These are phyloP conservation scores for Naganishia kalamii DNA, from an alignment of 768 basidiomycete species.

Conservation along the genomic window DNA sequence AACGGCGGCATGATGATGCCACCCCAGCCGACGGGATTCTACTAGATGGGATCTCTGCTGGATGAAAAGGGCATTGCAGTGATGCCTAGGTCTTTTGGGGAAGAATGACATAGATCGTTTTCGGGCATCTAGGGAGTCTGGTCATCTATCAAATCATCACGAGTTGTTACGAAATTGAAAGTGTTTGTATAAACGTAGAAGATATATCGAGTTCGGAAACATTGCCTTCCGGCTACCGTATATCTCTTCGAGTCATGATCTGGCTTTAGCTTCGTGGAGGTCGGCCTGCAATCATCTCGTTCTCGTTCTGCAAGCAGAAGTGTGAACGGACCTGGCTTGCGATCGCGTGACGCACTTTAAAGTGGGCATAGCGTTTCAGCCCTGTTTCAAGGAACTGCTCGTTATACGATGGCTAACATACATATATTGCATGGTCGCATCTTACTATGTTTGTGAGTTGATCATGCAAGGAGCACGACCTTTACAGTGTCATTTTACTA, in stretches of 20 bases:
- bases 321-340: too few relatives aligned
- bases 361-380: too few relatives aligned
- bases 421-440: too few relatives aligned
- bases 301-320: too few relatives aligned
- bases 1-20: slow-evolving; percentile 23
- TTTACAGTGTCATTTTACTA: neutral
- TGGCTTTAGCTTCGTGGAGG: too few relatives aligned
- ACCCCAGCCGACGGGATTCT: slow-evolving; percentile 30
- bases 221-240: neutral
- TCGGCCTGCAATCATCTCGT: too few relatives aligned
- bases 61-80: neutral
- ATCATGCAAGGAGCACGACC: too few relatives aligned
- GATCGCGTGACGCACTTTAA: too few relatives aligned
- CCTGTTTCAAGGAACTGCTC: too few relatives aligned
- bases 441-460: too few relatives aligned
- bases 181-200: slow-evolving; percentile 15
- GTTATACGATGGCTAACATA: too few relatives aligned
- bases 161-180: slow-evolving; percentile 10
- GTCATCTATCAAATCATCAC: slow-evolving; percentile 4
- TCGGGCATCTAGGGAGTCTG: neutral
- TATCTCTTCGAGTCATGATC: neutral
- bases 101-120: slow-evolving; percentile 8
- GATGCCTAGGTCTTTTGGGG: neutral
- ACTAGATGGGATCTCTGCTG: slow-evolving; percentile 11
- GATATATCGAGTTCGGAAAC: too few relatives aligned